Evolutionary conservation across 169 alveolate genomes (phyloP).

Genomic region (Plasmodium billcollinsi): DNA sequence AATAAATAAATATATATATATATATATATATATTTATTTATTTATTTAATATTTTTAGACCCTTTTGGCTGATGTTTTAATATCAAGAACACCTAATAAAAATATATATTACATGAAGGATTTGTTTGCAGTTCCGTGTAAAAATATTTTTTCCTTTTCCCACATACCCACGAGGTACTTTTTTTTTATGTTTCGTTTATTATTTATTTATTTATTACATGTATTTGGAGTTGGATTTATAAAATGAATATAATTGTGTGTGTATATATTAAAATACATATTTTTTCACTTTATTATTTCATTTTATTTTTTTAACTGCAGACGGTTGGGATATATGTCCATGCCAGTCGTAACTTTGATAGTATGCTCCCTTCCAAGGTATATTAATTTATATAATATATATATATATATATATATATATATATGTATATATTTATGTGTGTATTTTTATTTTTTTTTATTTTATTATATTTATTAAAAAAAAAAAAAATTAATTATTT

Average conservation of each 20-base stretch:
- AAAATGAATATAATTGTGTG: conserved; percentile 20
- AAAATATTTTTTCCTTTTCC: conserved; percentile 82
- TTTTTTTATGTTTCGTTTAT: conserved; percentile 2
- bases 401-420: conserved; percentile 15
- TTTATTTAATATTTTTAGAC: conserved; percentile 34
- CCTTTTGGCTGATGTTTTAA: conserved; percentile 80
- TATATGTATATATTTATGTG: not conserved
- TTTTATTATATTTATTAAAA: not conserved
- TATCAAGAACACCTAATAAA: conserved; percentile 78
- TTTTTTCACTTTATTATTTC: not conserved
- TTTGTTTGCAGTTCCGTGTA: conserved; percentile 81
- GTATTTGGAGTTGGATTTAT: not conserved
- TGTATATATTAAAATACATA: not conserved
- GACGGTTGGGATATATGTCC: conserved; percentile 86
- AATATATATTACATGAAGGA: conserved; percentile 62
- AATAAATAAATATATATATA: conserved; percentile 1
- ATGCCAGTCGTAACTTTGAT: conserved; percentile 84
- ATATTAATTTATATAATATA: conserved; percentile 15
- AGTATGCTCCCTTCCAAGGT: conserved; percentile 83
- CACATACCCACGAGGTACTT: conserved; percentile 81
- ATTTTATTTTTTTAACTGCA: not conserved
- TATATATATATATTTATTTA: not conserved
- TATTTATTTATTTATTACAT: not conserved
- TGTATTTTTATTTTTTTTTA: not conserved
- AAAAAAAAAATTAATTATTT: conserved; percentile 8